Conservation (phyloP, 768 basidiomycete species). For the Boletus tomentosulus region DNA sequence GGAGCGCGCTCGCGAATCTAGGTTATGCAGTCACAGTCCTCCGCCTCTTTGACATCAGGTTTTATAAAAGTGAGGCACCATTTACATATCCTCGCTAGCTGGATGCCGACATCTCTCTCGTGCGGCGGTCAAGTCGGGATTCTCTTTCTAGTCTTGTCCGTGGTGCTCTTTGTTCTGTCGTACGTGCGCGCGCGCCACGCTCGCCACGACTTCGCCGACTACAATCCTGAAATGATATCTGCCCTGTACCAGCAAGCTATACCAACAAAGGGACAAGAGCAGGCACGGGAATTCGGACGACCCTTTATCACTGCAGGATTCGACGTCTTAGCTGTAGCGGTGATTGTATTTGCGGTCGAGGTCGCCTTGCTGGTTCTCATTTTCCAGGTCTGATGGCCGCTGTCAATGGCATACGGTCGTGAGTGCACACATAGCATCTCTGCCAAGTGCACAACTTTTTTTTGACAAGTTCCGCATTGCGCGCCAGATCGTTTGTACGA, state of each 20-base stretch:
- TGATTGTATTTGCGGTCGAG: constrained; percentile 61
- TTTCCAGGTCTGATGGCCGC: constrained; percentile 30
- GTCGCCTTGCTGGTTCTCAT: constrained; percentile 63
- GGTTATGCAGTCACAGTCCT: constrained; percentile 72
- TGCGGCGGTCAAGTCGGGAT: constrained; percentile 43
- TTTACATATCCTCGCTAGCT: too few species aligned
- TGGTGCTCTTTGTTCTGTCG: constrained; percentile 53
- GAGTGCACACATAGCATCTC: constrained; percentile 2
- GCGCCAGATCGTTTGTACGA: constrained; percentile 11
- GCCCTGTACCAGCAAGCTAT: constrained; percentile 36
- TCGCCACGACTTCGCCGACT: constrained; percentile 74
- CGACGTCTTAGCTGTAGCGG: constrained; percentile 54
- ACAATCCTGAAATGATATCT: constrained; percentile 29
- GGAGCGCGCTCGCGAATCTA: constrained; percentile 69
- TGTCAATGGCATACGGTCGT: constrained; percentile 10
- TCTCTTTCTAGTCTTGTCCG: constrained; percentile 59
- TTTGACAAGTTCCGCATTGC: neutral
- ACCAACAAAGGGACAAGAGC: constrained; percentile 57
- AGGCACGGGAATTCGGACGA: constrained; percentile 62
- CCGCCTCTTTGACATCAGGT: constrained; percentile 72
- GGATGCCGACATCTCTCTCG: neutral
- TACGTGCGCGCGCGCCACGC: constrained; percentile 63
- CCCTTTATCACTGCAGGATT: constrained; percentile 82
- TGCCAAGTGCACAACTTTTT: neutral
- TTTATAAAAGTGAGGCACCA: constrained; percentile 54